These are phyloP conservation scores for Malus sylvestris DNA, from an alignment of 306 rosid species.

Conservation along the genomic window DNA sequence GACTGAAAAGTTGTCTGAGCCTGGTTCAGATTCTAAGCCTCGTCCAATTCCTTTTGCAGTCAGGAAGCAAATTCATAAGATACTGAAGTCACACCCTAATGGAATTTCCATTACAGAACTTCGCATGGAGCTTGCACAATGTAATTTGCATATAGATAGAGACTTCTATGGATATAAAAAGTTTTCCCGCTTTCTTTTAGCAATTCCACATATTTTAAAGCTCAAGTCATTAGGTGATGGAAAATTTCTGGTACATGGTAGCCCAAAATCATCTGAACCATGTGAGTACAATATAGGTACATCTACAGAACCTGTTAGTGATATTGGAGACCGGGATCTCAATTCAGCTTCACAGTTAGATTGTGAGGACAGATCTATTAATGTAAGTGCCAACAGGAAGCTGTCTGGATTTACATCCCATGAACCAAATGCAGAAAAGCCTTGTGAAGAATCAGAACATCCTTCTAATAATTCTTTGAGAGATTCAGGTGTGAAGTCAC, in stretches of 20 bases:
- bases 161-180: slow-evolving; percentile 44
- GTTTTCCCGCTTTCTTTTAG: slow-evolving; percentile 42
- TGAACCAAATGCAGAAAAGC: slow-evolving; percentile 11
- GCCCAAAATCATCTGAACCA: slow-evolving; percentile 18
- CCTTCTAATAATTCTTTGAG: slow-evolving; percentile 6
- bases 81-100: slow-evolving; percentile 48
- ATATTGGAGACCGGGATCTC: slow-evolving; percentile 13
- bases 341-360: slow-evolving; percentile 21
- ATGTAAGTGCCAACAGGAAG: slow-evolving; percentile 12
- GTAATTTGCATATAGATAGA: slow-evolving; percentile 24
- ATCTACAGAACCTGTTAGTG: slow-evolving; percentile 6
- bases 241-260: slow-evolving; percentile 1
- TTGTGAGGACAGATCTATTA: slow-evolving; percentile 17
- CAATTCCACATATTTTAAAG: slow-evolving; percentile 37
- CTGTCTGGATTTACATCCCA: slow-evolving; percentile 9
- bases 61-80: slow-evolving; percentile 17
- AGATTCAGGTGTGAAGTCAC: slow-evolving; percentile 16
- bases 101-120: slow-evolving; percentile 45
- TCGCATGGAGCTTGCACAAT: slow-evolving; percentile 33
- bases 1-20: slow-evolving; percentile 24
- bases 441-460: slow-evolving; percentile 21
- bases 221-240: slow-evolving; percentile 28
- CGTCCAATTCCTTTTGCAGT: slow-evolving; percentile 32
- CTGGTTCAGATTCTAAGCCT: slow-evolving; percentile 24
- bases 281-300: slow-evolving; percentile 15